Percentiles rank a stretch among this genome's conserved stretches.
Conservation (phyloP, 2,329 filamentous ascomycete genomes). For the Cladosporium sphaerospermum region DNA sequence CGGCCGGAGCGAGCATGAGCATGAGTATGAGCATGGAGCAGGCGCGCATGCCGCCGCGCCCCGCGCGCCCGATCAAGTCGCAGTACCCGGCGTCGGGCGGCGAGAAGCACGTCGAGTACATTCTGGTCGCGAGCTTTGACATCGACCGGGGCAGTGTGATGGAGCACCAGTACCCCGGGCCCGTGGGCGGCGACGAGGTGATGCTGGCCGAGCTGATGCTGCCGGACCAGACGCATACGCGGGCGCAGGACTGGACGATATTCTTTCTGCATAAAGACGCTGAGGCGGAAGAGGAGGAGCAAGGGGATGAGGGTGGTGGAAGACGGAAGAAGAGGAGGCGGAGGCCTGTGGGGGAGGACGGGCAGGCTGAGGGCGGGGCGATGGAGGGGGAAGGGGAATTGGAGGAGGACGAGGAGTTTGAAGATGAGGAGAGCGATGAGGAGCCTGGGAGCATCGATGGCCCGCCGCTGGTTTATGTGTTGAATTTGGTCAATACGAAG, state of each 20-base stretch:
- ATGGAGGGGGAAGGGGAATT: constrained; percentile 37
- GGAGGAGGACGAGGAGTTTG: constrained; percentile 39
- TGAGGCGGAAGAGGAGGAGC: constrained; percentile 72
- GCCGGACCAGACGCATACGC: constrained; percentile 89
- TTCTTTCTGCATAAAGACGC: constrained; percentile 98
- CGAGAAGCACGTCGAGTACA: constrained; percentile 97
- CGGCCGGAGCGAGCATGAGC: background rate
- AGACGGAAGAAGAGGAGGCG: constrained; percentile 38
- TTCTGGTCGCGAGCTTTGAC: constrained; percentile 93
- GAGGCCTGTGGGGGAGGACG: constrained; percentile 40
- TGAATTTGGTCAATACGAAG: constrained; percentile 97
- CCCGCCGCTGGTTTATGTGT: constrained; percentile 88
- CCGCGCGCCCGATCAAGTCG: constrained; percentile 33
- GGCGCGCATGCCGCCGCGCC: background rate
- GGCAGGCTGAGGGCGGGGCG: constrained; percentile 38
- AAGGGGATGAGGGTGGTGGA: constrained; percentile 50
- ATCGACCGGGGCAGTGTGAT: constrained; percentile 94
- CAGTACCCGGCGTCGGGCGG: constrained; percentile 43
- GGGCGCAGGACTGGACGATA: constrained; percentile 97
- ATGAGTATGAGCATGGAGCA: background rate
- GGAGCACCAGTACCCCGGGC: constrained; percentile 94
- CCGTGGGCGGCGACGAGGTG: constrained; percentile 94
- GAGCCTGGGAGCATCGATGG: constrained; percentile 61
- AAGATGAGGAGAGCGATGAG: constrained; percentile 40
- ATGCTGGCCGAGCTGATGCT: constrained; percentile 99